Evolutionary conservation across 106 monocot genomes (phyloP), one percentile per base, ranked within the genome.

Genomic region (Dioscorea alata): DNA sequence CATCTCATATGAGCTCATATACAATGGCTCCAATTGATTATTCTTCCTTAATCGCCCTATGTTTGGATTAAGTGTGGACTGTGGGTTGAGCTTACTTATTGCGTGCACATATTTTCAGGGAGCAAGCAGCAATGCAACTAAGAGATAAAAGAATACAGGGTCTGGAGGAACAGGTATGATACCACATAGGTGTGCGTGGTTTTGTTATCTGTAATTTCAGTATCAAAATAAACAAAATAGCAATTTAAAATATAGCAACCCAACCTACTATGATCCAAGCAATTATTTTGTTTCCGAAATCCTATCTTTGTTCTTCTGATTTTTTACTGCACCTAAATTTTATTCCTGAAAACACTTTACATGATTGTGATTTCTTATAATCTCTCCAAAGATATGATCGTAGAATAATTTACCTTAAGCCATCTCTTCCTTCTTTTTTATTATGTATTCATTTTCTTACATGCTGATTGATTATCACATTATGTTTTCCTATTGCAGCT

Each of bases 121-220:
- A 81, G 78, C 65, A 71, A 63, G 70, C 48, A 60, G 81, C 69
- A 14, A 50, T 81, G 19, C 57, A 34, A 70, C 19, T 68, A 50
- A 88, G 57, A 63, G 88, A 88, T 48, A 48, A 66, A 21, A 84
- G 73, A 61, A 81, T 88, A 69, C 50, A 54, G 5, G 59, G 75
- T 17, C 71, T 88, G 66, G 81, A 88, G 71, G 78, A 88, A 71
- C 78, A 88, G 84, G 88, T 88, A 33, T 21, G 56, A 31, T 33
- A 56, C 2, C 28, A 15, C 13, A 23, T 23, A 0, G 16, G 59
- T 18, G 10, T n/a, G n/a, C 32, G 17, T 15, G 16, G 22, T 13
- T 13, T 59, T 64, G 48, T 2, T 53, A 22, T 22, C 33, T 16
- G 4, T 53, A 25, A 13, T 22, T 20, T n/a, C 23, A 49, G 15